phyloP scores from a whole-genome alignment of 1,284 basidiomycete genomes.

The Puccinia horiana region DNA sequence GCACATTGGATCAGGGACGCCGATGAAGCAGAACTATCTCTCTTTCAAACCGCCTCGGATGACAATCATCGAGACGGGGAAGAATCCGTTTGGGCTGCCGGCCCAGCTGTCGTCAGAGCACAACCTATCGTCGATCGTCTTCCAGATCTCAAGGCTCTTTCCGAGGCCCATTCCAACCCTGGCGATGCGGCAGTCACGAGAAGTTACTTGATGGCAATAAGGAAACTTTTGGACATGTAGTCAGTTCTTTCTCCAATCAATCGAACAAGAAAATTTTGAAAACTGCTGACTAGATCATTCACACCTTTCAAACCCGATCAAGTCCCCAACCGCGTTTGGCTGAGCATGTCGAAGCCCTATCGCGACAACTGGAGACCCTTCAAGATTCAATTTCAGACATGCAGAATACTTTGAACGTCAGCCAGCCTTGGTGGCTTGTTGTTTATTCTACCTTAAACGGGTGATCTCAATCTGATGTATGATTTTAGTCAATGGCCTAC shows the following conservation, averaged over 20 bases:
- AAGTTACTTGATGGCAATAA: constrained; percentile 39
- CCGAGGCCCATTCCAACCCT: constrained; percentile 19
- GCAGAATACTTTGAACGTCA: constrained; percentile 35
- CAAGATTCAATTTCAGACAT: constrained; percentile 43
- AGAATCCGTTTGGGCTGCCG: background rate
- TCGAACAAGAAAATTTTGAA: no score
- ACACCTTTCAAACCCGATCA: background rate
- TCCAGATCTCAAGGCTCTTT: constrained; percentile 11
- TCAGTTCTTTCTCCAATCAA: constrained; percentile 20
- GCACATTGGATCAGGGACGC: constrained; percentile 37
- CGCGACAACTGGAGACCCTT: constrained; percentile 41
- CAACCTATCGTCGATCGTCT: constrained; percentile 18
- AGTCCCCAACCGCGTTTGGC: constrained; percentile 48
- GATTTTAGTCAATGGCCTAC: constrained; percentile 33
- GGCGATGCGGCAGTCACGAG: constrained; percentile 31
- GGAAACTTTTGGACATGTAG: constrained; percentile 39
- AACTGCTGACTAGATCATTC: background rate
- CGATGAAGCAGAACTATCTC: constrained; percentile 36
- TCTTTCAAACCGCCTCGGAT: constrained; percentile 24
- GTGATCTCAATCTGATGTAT: constrained; percentile 21
- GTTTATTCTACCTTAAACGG: background rate
- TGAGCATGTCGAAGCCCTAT: constrained; percentile 43
- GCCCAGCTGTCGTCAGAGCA: constrained; percentile 8
- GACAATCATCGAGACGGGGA: constrained; percentile 27
- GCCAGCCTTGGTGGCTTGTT: constrained; percentile 9